Conservation (phyloP, 1,284 basidiomycete species). For the Rhodofomes roseus region DNA sequence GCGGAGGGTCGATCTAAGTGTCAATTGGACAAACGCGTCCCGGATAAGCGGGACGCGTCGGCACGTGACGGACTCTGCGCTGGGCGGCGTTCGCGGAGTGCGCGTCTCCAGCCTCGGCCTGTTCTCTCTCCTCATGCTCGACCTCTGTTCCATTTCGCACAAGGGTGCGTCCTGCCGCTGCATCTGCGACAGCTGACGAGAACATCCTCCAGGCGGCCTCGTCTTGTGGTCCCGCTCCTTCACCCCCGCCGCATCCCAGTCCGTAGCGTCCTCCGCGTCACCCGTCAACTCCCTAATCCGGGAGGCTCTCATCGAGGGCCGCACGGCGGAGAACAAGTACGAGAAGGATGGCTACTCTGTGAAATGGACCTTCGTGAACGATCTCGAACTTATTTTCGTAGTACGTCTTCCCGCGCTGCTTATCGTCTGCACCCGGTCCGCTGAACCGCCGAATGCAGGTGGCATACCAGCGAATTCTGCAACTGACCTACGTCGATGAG, state of each 20-base stretch:
- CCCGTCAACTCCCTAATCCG: constrained; percentile 89
- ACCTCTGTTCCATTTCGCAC: constrained; percentile 88
- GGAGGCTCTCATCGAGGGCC: constrained; percentile 86
- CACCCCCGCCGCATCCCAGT: constrained; percentile 75
- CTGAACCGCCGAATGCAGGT: constrained; percentile 48
- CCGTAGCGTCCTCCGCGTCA: constrained; percentile 74
- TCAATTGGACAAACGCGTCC: not conserved
- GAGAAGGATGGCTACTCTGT: constrained; percentile 92
- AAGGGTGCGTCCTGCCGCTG: constrained; percentile 52
- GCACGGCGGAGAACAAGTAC: constrained; percentile 73
- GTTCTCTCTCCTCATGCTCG: constrained; percentile 54
- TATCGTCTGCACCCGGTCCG: not conserved
- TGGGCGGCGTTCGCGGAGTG: not conserved
- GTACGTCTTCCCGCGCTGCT: constrained; percentile 42
- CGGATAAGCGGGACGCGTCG: not conserved
- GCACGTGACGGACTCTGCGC: not conserved
- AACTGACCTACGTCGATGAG: constrained; percentile 91
- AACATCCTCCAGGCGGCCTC: constrained; percentile 64
- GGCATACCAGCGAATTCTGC: constrained; percentile 95
- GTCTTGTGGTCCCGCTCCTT: constrained; percentile 93
- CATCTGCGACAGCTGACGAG: not conserved
- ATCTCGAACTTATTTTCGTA: constrained; percentile 92
- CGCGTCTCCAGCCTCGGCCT: not conserved
- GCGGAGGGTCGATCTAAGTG: not conserved
- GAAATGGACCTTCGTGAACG: constrained; percentile 91